These are phyloP conservation scores for Teratosphaeriaceae sp. DNA, from an alignment of 2,329 filamentous ascomycete species.

Conservation along the genomic window DNA sequence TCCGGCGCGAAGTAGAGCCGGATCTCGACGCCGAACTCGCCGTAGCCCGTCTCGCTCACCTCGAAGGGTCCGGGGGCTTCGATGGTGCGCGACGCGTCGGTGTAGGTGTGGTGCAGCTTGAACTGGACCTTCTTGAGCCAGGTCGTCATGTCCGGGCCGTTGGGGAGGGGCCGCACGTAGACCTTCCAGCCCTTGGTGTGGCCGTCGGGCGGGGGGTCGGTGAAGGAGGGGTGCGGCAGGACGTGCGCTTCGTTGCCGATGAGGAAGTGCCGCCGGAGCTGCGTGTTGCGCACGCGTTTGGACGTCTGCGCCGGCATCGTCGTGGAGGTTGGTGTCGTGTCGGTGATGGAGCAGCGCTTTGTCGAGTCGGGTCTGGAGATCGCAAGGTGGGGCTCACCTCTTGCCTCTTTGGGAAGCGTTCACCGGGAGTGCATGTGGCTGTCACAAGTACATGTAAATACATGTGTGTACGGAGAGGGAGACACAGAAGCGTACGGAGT, in stretches of 20 bases:
- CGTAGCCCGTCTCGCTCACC: conserved; percentile 91
- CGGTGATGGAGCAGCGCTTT: no score
- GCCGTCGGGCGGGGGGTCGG: conserved; percentile 70
- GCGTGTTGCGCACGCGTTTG: conserved; percentile 30
- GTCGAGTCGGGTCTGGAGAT: no score
- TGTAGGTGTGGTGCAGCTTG: conserved; percentile 95
- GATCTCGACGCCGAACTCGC: conserved; percentile 94
- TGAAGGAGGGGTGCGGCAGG: conserved; percentile 69
- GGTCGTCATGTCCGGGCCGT: conserved; percentile 78
- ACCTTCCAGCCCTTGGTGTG: conserved; percentile 97
- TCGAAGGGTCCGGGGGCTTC: conserved; percentile 70
- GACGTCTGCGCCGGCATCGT: conserved; percentile 30
- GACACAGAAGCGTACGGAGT: no score
- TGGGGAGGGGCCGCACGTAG: conserved; percentile 84
- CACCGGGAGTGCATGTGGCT: no score
- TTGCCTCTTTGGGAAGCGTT: no score
- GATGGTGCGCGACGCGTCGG: conserved; percentile 79
- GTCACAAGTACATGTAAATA: not conserved
- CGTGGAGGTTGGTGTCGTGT: not conserved
- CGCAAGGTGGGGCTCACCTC: no score
- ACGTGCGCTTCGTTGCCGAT: conserved; percentile 45
- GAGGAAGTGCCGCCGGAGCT: conserved; percentile 31
- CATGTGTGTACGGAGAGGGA: no score
- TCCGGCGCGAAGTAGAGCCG: conserved; percentile 89
- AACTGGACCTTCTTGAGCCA: conserved; percentile 98